Conservation (phyloP, 2,329 filamentous ascomycete genomes). For the Kalaharituber pfeilii region DNA sequence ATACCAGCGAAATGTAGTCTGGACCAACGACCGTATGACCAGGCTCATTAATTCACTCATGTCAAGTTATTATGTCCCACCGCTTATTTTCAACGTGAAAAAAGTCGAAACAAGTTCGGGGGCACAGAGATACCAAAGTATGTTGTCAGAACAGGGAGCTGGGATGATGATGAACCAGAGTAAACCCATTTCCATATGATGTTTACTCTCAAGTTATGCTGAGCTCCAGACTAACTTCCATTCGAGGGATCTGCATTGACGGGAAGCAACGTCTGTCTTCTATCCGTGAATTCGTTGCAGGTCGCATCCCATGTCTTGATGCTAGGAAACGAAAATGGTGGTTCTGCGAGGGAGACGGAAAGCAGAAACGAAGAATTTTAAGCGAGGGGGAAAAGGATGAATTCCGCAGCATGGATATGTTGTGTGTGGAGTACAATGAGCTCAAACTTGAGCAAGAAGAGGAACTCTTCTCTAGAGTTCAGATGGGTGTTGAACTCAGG, state of each 20-base stretch:
- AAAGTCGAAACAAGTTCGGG: conserved; percentile 9
- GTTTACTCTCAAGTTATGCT: background rate
- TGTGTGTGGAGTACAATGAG: conserved; percentile 30
- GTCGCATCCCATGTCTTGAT: conserved; percentile 31
- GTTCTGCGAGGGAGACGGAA: conserved; percentile 4
- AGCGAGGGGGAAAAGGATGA: conserved; percentile 24
- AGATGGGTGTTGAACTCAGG: conserved; percentile 31
- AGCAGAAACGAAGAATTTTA: conserved; percentile 4
- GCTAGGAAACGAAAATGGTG: conserved; percentile 30
- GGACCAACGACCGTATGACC: conserved; percentile 26
- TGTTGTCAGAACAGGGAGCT: background rate
- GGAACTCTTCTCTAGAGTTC: conserved; percentile 33
- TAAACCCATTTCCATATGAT: background rate
- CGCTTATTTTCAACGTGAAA: conserved; percentile 32
- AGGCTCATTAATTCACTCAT: conserved; percentile 18
- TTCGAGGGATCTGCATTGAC: conserved; percentile 29
- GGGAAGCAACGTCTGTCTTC: conserved; percentile 35
- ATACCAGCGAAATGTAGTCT: conserved; percentile 34
- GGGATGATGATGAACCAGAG: background rate
- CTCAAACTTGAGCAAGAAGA: conserved; percentile 31
- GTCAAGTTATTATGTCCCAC: conserved; percentile 30
- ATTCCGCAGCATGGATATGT: conserved; percentile 29
- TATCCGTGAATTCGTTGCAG: conserved; percentile 31
- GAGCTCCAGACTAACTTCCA: background rate
- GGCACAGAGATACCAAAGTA: conserved; percentile 17